Conservation (phyloP, 2,329 filamentous ascomycete species). For the Monilinia polystroma region DNA sequence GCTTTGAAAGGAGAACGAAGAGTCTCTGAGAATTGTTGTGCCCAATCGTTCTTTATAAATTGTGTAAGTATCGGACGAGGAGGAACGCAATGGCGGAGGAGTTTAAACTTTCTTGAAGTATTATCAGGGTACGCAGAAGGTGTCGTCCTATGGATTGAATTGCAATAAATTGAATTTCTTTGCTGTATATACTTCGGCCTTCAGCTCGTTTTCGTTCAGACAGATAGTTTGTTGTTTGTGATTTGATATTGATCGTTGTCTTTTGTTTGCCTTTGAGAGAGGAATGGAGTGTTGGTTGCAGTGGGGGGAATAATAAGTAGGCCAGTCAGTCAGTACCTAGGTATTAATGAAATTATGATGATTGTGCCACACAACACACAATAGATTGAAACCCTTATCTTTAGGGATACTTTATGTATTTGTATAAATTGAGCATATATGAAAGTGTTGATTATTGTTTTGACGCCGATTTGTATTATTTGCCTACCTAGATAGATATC, state of each 20-base stretch:
- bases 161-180: neutral
- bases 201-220: neutral
- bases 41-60: neutral
- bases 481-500: too few relatives aligned
- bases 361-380: neutral
- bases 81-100: constrained; percentile 11
- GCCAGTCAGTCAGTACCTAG: neutral
- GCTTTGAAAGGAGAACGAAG: neutral
- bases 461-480: too few relatives aligned
- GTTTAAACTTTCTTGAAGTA: neutral
- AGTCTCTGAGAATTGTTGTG: neutral
- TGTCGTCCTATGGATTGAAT: neutral
- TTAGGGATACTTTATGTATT: neutral
- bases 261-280: constrained; percentile 10
- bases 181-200: neutral
- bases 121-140: neutral
- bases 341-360: neutral
- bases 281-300: neutral
- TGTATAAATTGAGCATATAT: too few relatives aligned
- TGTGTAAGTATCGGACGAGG: constrained; percentile 12
- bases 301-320: neutral
- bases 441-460: too few relatives aligned
- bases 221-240: neutral
- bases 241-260: neutral
- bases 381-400: too few relatives aligned